Evolutionary conservation across 2,329 filamentous ascomycete genomes (phyloP), one percentile per base, ranked within the genome.

Genomic region (Xylaria sp.): DNA sequence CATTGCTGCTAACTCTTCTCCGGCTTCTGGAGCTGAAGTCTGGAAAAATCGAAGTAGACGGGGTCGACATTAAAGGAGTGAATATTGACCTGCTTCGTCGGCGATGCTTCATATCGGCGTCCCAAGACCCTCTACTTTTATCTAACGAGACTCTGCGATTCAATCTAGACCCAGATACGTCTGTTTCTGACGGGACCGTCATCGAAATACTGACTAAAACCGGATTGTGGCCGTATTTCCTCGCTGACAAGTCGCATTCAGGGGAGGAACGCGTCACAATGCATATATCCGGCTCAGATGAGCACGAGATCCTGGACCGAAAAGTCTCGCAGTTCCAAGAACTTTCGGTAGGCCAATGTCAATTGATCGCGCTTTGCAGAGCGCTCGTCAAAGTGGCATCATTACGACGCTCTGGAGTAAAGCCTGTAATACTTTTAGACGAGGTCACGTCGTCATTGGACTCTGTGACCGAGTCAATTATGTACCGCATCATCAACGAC

Each of bases 371-470:
- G 3, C 70, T 82, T 2, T 75, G 77, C 6, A 73, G 80, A 8
- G 78, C 78, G 7, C 57, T 81, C 5, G 54, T 79, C 1, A 73
- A 78, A 32, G 68, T 63, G 8, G 54, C 70, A n/a, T 59, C 56
- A 0, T 39, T 74, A 10, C 48, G 50, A 23, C 58, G 10, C 20
- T 61, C 37, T 5, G 70, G 73, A 0, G 44, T 70, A 0, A 79
- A 74, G 39, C 80, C 81, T 0, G 72, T 82, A 8, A 63, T 80
- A 1, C 71, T 81, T 0, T 70, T 81, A 9, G 79, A 80, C 37
- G 79, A 80, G 52, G 74, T 73, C 8, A 80, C 77, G 0, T 76
- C 77, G 0, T 78, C 76, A 0, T 73, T 82, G 2, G 81, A 82
- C 68, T n/a, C 67, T 0, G 70, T 52, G 0, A 82, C 78, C 0